Base-by-base conservation (phyloP, 2,329 filamentous ascomycete species). In the Ophiobolus disseminans region DNA sequence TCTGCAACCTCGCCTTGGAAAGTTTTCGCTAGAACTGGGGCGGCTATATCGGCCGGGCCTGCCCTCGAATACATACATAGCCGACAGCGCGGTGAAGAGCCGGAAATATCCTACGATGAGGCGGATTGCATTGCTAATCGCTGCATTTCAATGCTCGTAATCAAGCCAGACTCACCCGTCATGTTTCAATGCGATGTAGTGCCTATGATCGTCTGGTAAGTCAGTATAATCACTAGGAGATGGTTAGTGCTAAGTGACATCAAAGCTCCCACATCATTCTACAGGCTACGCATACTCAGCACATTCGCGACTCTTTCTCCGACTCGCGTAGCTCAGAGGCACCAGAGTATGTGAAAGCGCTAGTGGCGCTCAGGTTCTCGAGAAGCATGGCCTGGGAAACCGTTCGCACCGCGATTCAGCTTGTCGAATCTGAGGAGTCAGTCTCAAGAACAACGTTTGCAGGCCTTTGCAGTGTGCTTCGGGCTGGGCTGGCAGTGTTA, bases 301-400 rank as follows among this genome's bases (percentile, higher is more conserved):
- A 46, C 9, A 39, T 51, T 17, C 22, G 22, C 5, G 28, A 30
- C 5, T 25, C 34, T 13, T 10, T 36, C 14, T 20, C 35, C 8
- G 14, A 35, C 6, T 10, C 14, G 1, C 17, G 26, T 1, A 20
- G 16, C 3, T 14, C 25, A 5, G 36, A 14, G 8, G 30, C 40
- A 8, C 28, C 44, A 7, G 43, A 39, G 2, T 37, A 44, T 14
- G 17, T 20, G 1, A 59, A 53, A 20, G 48, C 50, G 3, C 38
- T 48, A 14, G 32, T 57, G 16, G 48, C 56, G 9, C 48, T 54
- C 3, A 45, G 52, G 4, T 45, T 42, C 17, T 56, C 56, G 13
- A 42, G 53, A 8, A 45, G 45, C 28, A 58, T 59, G 56, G 53
- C 56, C 1, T 55, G 56, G 50, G 53, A 57, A 13, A 57, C 55